A percentile compares a stretch with the other conserved stretches of the same genome.
Evolutionary conservation across 768 basidiomycete species (phyloP).

Genomic region (Amanita subjunquillea): DNA sequence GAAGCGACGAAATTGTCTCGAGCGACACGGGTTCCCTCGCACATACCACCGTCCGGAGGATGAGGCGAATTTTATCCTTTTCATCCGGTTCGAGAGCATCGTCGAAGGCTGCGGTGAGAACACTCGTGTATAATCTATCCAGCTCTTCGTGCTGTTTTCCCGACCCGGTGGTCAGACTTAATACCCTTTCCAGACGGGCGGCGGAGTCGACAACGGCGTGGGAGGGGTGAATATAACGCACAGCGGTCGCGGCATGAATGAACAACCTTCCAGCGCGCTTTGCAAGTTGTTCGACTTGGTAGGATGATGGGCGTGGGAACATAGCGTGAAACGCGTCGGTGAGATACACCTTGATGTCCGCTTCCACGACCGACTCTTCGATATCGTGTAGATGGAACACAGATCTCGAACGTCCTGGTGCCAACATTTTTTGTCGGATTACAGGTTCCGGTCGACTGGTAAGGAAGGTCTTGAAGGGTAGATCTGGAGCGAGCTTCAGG

Average conservation of each 20-base stretch:
- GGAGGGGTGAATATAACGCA: background rate
- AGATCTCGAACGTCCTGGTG: no score
- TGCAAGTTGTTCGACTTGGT: background rate
- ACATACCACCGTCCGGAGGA: no score
- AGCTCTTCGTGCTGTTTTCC: background rate
- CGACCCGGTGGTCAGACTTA: background rate
- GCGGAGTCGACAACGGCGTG: background rate
- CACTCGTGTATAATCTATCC: background rate
- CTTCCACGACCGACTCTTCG: no score
- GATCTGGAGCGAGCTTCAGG: background rate
- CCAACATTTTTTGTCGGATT: no score
- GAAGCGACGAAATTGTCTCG: background rate
- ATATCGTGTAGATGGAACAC: no score
- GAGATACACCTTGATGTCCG: background rate
- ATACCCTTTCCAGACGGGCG: background rate
- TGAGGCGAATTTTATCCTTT: no score
- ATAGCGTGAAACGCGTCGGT: background rate
- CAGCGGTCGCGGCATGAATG: background rate
- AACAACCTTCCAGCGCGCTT: no score
- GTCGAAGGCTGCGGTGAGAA: background rate
- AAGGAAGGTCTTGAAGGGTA: background rate
- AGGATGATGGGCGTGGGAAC: background rate
- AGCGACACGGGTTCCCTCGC: no score
- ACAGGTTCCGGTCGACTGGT: no score
- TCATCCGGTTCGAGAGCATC: background rate